phyloP scores from a whole-genome alignment of 2,329 filamentous ascomycete genomes.

The Diaporthe eres region DNA sequence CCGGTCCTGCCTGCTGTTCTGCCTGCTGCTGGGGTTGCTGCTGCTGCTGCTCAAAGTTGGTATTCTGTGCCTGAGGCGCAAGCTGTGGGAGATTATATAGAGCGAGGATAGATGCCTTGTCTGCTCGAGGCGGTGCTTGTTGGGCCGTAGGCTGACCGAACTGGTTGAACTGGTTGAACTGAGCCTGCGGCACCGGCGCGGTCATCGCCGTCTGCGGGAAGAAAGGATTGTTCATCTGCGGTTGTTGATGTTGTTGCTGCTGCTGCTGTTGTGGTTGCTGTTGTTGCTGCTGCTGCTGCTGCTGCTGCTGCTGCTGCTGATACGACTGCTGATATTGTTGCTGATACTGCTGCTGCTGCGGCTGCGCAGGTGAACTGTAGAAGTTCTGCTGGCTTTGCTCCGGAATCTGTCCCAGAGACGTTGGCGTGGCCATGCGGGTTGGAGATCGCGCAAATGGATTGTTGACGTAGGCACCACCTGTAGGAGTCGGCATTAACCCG shows the following conservation, averaged over 20 bases:
- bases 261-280: slow-evolving; percentile 22
- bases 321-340: slow-evolving; percentile 48
- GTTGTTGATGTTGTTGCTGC: slow-evolving; percentile 40
- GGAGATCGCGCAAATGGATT: slow-evolving; percentile 67
- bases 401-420: slow-evolving; percentile 63
- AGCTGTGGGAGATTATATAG: slow-evolving; percentile 76
- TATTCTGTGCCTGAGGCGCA: slow-evolving; percentile 55
- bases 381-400: slow-evolving; percentile 64
- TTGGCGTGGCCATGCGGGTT: slow-evolving; percentile 64
- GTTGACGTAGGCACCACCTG: slow-evolving; percentile 52
- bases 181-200: slow-evolving; percentile 39
- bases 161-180: slow-evolving; percentile 47
- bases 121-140: slow-evolving; percentile 64
- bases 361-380: slow-evolving; percentile 49
- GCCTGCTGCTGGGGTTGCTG: slow-evolving; percentile 45
- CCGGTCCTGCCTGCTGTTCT: slow-evolving; percentile 46
- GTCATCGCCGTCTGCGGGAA: slow-evolving; percentile 44
- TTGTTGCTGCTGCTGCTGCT: slow-evolving; percentile 39
- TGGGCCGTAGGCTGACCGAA: slow-evolving; percentile 52
- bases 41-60: slow-evolving; percentile 44
- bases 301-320: slow-evolving; percentile 43
- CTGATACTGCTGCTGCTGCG: slow-evolving; percentile 43
- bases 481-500: slow-evolving; percentile 34
- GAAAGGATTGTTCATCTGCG: slow-evolving; percentile 43
- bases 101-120: slow-evolving; percentile 83